phyloP scores from a whole-genome alignment of 176 grass and related monocot species.

The Alopecurus myosuroides region DNA sequence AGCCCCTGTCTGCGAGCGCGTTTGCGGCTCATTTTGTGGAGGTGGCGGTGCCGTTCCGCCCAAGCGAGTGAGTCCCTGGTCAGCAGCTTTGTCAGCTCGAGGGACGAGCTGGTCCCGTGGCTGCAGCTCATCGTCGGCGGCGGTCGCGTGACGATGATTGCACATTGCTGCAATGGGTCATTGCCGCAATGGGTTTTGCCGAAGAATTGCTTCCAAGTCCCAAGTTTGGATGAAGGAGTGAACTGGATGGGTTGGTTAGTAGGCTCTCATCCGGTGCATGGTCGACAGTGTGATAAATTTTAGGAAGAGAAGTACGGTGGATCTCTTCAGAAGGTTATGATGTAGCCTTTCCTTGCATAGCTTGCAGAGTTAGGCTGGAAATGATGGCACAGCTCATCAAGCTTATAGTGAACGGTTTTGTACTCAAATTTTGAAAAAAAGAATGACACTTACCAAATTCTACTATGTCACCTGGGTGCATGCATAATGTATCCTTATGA shows the following conservation, averaged over 20 bases:
- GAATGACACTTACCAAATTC: background rate
- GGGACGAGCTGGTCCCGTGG: conserved; percentile 64
- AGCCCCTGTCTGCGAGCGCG: conserved; percentile 27
- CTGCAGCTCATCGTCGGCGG: background rate
- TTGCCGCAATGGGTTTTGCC: background rate
- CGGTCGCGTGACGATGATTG: background rate
- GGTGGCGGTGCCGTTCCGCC: conserved; percentile 40
- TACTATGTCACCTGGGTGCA: background rate
- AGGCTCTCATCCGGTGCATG: background rate
- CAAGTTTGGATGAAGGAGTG: too few species aligned
- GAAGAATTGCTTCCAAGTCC: background rate
- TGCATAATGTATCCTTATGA: background rate
- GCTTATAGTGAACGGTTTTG: background rate
- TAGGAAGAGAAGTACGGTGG: too few species aligned
- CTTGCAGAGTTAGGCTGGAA: background rate
- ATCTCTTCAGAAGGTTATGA: background rate
- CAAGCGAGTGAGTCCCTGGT: conserved; percentile 37
- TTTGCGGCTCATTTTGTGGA: conserved; percentile 36
- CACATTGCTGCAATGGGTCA: background rate
- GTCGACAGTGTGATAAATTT: background rate
- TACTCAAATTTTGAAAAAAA: background rate
- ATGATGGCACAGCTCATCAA: background rate
- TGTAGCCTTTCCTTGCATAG: background rate
- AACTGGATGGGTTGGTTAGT: background rate
- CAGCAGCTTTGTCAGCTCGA: conserved; percentile 64